Conservation (phyloP, 306 rosid genomes). For the Abrus pulchellus region DNA sequence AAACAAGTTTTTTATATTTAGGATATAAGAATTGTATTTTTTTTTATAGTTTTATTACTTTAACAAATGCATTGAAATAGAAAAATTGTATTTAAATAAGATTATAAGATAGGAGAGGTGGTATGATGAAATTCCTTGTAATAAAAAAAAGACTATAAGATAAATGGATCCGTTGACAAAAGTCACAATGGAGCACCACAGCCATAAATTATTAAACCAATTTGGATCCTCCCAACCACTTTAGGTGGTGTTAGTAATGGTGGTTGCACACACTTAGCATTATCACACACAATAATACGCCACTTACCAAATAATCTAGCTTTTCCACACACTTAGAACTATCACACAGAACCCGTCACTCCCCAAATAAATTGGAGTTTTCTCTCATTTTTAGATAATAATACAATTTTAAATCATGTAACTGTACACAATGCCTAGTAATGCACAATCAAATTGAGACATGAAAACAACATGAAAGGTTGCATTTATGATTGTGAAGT, state of each 20-base stretch:
- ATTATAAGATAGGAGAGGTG: neutral
- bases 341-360: no score
- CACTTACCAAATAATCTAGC: neutral
- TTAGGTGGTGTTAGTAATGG: slow-evolving; percentile 20
- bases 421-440: no score
- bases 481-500: no score
- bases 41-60: neutral
- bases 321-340: no score
- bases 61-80: neutral
- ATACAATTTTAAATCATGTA: no score
- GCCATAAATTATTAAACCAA: slow-evolving; percentile 11
- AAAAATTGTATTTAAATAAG: neutral
- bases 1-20: no score
- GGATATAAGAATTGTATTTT: neutral
- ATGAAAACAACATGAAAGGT: no score
- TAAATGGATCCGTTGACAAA: slow-evolving; percentile 9
- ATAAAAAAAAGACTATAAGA: neutral
- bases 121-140: neutral
- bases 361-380: no score
- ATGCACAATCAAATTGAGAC: no score
- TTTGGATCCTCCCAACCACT: slow-evolving; percentile 31
- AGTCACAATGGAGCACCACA: slow-evolving; percentile 14
- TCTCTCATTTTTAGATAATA: no score
- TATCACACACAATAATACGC: slow-evolving; percentile 16
- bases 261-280: slow-evolving; percentile 11